Conservation (phyloP, 805 yeast species). For the Scheffersomyces lignosus region DNA sequence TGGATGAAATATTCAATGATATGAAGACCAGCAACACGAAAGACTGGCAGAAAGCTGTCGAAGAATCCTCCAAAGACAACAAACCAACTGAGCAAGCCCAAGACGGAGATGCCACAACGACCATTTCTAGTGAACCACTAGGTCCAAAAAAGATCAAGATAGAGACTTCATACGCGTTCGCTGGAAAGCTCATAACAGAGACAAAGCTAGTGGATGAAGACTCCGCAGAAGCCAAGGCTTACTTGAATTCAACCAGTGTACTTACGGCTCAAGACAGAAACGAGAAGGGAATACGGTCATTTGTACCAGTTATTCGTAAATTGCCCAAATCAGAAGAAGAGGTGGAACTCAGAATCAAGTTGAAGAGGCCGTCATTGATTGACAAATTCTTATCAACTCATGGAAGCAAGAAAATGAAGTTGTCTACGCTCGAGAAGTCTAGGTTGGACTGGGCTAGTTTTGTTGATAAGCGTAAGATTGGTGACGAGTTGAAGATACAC, state of each 20-base stretch:
- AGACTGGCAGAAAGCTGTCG: constrained; percentile 14
- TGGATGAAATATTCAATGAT: constrained; percentile 32
- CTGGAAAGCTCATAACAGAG: constrained; percentile 80
- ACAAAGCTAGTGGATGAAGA: constrained; percentile 72
- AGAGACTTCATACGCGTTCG: constrained; percentile 79
- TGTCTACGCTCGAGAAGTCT: constrained; percentile 90
- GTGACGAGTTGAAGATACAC: constrained; percentile 75
- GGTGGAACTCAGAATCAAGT: constrained; percentile 49
- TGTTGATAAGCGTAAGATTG: constrained; percentile 82
- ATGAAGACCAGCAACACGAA: constrained; percentile 16
- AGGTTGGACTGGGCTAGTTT: constrained; percentile 93
- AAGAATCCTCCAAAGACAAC: constrained; percentile 7
- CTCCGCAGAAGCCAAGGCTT: constrained; percentile 88
- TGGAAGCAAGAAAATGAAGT: constrained; percentile 61
- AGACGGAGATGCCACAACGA: constrained; percentile 2
- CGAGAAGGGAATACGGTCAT: constrained; percentile 20
- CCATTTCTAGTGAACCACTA: too few relatives aligned
- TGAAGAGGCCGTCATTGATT: constrained; percentile 72
- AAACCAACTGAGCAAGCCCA: constrained; percentile 1
- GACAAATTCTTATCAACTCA: constrained; percentile 73
- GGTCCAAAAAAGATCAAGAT: constrained; percentile 63
- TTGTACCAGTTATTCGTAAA: constrained; percentile 34
- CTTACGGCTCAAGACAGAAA: constrained; percentile 14
- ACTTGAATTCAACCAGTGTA: constrained; percentile 54
- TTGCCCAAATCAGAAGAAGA: constrained; percentile 31